Conservation (phyloP, 1,284 basidiomycete species). For the Microstroma glucosiphilum region DNA sequence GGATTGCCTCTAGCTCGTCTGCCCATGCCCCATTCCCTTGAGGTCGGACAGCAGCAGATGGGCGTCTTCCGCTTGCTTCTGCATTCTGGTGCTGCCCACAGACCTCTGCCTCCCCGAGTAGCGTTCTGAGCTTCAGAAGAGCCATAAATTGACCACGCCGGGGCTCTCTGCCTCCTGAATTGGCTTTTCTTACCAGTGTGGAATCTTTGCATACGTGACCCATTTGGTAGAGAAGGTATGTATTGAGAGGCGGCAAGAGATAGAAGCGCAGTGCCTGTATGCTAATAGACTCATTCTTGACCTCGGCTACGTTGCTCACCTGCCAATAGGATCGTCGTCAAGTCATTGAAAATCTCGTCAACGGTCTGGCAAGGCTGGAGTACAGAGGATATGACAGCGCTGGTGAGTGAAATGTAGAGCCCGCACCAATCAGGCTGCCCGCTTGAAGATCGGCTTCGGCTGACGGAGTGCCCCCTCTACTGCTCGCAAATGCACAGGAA, state of each 20-base stretch:
- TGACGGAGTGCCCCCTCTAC: too few species aligned
- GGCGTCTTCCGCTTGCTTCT: too few species aligned
- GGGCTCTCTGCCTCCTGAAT: too few species aligned
- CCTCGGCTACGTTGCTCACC: not conserved
- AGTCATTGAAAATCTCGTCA: constrained; percentile 83
- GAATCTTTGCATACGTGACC: constrained; percentile 51
- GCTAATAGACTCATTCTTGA: not conserved
- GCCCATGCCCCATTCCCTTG: too few species aligned
- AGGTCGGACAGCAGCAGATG: too few species aligned
- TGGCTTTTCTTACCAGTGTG: constrained; percentile 32
- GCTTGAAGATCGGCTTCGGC: not conserved
- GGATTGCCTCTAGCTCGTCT: too few species aligned
- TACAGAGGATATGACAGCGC: constrained; percentile 99
- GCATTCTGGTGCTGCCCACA: too few species aligned
- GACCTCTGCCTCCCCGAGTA: too few species aligned
- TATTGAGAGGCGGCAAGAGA: not conserved
- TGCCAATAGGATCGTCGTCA: constrained; percentile 73
- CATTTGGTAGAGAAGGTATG: constrained; percentile 49
- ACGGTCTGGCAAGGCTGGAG: constrained; percentile 88
- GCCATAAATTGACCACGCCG: too few species aligned
- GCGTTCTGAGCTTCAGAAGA: too few species aligned
- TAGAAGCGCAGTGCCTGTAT: not conserved
- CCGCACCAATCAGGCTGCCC: not conserved
- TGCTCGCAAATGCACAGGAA: constrained; percentile 58
- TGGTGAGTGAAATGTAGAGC: constrained; percentile 49